A percentile compares a stretch with the other conserved stretches of the same genome.
Conservation (phyloP, 192 early-diverging fungal species). For the Physocladia obscura region DNA sequence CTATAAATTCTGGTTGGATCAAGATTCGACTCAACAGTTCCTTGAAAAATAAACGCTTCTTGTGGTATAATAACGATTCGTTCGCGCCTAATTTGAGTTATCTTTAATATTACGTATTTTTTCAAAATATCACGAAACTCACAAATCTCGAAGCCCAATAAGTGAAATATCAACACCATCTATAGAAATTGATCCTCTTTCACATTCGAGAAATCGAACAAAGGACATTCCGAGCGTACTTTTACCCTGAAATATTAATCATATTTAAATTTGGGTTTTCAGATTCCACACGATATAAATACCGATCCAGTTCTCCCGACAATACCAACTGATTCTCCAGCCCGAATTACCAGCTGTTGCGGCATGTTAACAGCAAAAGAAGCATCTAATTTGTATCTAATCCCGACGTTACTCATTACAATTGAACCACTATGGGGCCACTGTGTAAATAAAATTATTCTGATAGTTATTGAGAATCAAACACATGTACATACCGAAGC, state of each 20-base stretch:
- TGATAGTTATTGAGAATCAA: slow-evolving; percentile 37
- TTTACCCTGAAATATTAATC: too few species aligned
- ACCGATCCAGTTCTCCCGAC: slow-evolving; percentile 46
- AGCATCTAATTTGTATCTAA: slow-evolving; percentile 8
- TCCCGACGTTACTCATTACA: not conserved
- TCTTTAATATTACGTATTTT: slow-evolving; percentile 40
- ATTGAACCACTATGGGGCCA: slow-evolving; percentile 14
- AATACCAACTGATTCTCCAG: slow-evolving; percentile 31
- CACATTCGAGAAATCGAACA: slow-evolving; percentile 54
- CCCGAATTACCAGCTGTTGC: slow-evolving; percentile 5
- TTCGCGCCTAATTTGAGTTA: slow-evolving; percentile 44
- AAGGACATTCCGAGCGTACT: slow-evolving; percentile 71
- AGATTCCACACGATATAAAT: not conserved
- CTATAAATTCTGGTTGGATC: slow-evolving; percentile 47
- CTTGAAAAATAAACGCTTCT: slow-evolving; percentile 55
- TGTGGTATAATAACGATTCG: slow-evolving; percentile 50
- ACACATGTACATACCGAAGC: slow-evolving; percentile 23
- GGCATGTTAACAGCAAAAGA: slow-evolving; percentile 12
- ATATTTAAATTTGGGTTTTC: not conserved
- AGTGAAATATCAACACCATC: slow-evolving; percentile 66
- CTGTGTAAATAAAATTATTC: slow-evolving; percentile 11
- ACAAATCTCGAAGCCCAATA: slow-evolving; percentile 67
- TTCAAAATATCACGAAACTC: slow-evolving; percentile 64
- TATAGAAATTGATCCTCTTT: slow-evolving; percentile 49
- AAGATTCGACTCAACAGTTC: slow-evolving; percentile 48